Evolutionary conservation across 129 eudicot genomes (phyloP), one percentile per base, ranked within the genome.

Genomic region (Tagetes erecta): DNA sequence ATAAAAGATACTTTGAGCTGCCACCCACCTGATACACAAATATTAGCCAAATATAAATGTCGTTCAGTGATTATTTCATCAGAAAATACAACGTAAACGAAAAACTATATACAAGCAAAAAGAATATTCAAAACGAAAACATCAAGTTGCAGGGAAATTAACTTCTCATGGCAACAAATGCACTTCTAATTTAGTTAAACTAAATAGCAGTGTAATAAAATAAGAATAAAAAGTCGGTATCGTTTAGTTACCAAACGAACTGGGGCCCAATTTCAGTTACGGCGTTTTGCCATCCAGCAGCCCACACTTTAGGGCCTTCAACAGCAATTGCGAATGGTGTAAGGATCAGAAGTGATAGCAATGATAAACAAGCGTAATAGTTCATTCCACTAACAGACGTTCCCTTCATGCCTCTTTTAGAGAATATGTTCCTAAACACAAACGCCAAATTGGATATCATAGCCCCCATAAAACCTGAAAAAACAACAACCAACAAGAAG

Each of bases 241-340:
- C 31, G 40, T 13, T 14, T 53, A 5, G 20, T 76, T 78, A 88
- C 96, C 96, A 89, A 12, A 86, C 44, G 78, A 89, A 89, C 67
- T 86, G 80, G 10, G 96, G 89, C 70, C 96, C 91, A 46, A 86
- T 86, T 45, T 81, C 89, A 31, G 96, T 65, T 37, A 86, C 81
- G 51, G 89, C 96, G 2, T 84, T 86, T 66, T 84, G 88, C 96
- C 96, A 89, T 42, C 96, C 96, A 42, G 88, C 65, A 34, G 91
- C 89, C 96, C 96, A 89, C 66, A 89, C 67, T 64, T 89, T 84
- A 20, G 95, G 96, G 27, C 96, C 96, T 81, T 89, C 96, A 8
- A 89, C 96, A 55, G 96, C 96, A 74, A 89, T 74, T 31, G 96
- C 87, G 69, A 86, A 89, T n/a, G 95, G 95, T 7, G 91, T 84